These are phyloP conservation scores for Cystobasidiaceae sp. DNA, from an alignment of 1,284 basidiomycete species.

Conservation along the genomic window DNA sequence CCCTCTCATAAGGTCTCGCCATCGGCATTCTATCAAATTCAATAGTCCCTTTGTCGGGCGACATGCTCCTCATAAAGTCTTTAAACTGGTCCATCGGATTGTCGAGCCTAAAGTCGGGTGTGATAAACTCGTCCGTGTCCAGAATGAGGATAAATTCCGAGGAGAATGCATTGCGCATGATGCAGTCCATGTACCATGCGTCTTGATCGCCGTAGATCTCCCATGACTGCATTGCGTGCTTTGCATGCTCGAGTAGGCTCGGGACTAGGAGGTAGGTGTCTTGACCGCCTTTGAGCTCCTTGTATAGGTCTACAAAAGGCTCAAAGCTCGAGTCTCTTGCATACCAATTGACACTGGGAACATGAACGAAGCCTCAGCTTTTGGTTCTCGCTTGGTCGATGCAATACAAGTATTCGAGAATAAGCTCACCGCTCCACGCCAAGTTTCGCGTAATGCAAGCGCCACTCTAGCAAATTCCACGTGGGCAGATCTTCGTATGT, in stretches of 20 bases:
- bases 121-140: slow-evolving; percentile 15
- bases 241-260: neutral
- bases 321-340: neutral
- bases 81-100: slow-evolving; percentile 14
- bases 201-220: slow-evolving; percentile 24
- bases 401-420: neutral
- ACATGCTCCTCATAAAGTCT: slow-evolving; percentile 12
- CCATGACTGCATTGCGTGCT: neutral
- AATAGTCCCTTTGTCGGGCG: neutral
- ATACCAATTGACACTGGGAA: slow-evolving; percentile 13
- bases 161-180: slow-evolving; percentile 8
- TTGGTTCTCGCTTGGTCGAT: no score
- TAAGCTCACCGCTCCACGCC: slow-evolving; percentile 5
- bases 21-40: slow-evolving; percentile 10
- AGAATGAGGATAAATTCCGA: slow-evolving; percentile 22
- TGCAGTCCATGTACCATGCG: slow-evolving; percentile 28
- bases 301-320: slow-evolving; percentile 9
- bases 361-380: neutral
- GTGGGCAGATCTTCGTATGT: neutral
- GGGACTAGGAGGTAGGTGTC: slow-evolving; percentile 11
- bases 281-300: neutral
- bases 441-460: slow-evolving; percentile 3
- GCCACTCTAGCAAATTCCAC: slow-evolving; percentile 9
- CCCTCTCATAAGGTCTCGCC: slow-evolving; percentile 1
- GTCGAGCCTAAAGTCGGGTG: slow-evolving; percentile 14